phyloP scores from a whole-genome alignment of 345 rosid species.

The Toxicodendron radicans region DNA sequence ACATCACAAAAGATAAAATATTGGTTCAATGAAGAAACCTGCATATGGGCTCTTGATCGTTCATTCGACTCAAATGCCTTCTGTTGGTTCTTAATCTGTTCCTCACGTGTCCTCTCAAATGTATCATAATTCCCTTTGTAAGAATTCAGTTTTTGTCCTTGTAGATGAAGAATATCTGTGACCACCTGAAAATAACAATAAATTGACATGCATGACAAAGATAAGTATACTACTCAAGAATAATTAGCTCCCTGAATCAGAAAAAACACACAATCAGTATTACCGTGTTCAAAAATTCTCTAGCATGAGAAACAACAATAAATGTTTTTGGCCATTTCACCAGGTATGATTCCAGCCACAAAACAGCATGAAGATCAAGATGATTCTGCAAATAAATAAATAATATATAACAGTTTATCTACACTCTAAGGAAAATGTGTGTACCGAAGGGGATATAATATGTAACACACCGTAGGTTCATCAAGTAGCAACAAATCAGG shows the following conservation, averaged over 20 bases:
- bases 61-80: constrained; percentile 95
- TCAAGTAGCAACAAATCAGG: constrained; percentile 96
- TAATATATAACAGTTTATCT: neutral
- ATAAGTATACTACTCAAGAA: neutral
- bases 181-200: constrained; percentile 64
- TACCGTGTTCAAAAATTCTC: constrained; percentile 97
- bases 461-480: constrained; percentile 82
- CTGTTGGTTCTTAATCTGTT: constrained; percentile 82
- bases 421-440: constrained; percentile 13
- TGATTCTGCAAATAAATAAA: constrained; percentile 66
- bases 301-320: constrained; percentile 96
- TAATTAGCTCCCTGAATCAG: neutral
- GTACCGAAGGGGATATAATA: constrained; percentile 4
- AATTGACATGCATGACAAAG: neutral
- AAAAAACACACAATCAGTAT: constrained; percentile 16
- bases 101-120: constrained; percentile 87
- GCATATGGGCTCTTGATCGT: constrained; percentile 84
- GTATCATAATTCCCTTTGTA: constrained; percentile 90
- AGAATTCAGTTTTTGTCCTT: constrained; percentile 71
- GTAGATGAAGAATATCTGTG: constrained; percentile 91
- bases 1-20: no score
- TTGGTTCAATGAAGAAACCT: constrained; percentile 42
- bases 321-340: constrained; percentile 98
- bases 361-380: constrained; percentile 98
- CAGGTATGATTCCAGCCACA: constrained; percentile 94